phyloP scores from a whole-genome alignment of 2,329 filamentous ascomycete species.

The Plectosphaerella plurivora region DNA sequence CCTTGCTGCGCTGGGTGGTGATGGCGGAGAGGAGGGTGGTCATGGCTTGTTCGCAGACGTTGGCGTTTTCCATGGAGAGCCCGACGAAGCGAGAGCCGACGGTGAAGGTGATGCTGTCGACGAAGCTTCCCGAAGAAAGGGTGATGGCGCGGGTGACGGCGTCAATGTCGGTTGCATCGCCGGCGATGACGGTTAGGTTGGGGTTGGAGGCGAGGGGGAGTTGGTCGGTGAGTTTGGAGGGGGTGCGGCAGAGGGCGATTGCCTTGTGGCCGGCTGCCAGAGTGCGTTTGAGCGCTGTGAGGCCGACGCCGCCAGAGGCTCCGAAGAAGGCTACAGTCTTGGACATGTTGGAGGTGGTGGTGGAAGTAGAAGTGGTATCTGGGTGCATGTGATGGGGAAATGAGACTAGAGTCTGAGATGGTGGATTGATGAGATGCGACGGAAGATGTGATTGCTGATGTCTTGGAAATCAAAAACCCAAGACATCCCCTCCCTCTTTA shows the following conservation, averaged over 20 bases:
- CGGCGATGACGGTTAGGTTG: constrained; percentile 33
- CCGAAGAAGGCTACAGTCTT: constrained; percentile 49
- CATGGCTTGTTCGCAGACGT: constrained; percentile 43
- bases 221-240: constrained; percentile 38
- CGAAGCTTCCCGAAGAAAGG: constrained; percentile 23
- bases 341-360: background rate
- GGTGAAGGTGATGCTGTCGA: constrained; percentile 41
- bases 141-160: constrained; percentile 21
- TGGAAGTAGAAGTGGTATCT: background rate
- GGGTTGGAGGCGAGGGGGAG: constrained; percentile 22
- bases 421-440: no score
- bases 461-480: no score
- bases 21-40: constrained; percentile 35
- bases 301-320: constrained; percentile 44
- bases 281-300: constrained; percentile 38
- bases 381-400: no score
- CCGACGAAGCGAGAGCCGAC: constrained; percentile 36
- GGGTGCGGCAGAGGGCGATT: constrained; percentile 44
- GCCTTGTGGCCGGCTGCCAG: constrained; percentile 42
- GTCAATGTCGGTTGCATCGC: constrained; percentile 17
- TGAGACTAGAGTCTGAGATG: no score
- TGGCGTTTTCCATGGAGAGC: constrained; percentile 36
- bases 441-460: no score
- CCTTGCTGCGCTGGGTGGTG: constrained; percentile 17
- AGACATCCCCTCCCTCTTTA: no score